These are phyloP conservation scores for Brassica nigra DNA, from an alignment of 345 rosid genomes.

Conservation along the genomic window DNA sequence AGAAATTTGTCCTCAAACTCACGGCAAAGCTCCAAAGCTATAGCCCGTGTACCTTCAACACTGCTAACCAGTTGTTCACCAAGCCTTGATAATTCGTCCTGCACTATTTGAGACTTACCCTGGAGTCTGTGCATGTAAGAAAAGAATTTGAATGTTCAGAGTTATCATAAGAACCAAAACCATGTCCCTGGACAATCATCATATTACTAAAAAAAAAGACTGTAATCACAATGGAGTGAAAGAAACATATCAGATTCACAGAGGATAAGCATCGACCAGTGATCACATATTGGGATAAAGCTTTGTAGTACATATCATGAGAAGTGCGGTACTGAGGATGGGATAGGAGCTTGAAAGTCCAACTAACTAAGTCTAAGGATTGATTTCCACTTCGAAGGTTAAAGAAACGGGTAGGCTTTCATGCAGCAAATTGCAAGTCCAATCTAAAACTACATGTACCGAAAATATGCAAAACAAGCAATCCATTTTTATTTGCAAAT, in stretches of 20 bases:
- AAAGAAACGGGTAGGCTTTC: conserved; percentile 10
- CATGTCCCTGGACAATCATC: conserved; percentile 16
- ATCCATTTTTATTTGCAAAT: conserved; percentile 13
- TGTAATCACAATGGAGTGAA: conserved; percentile 13
- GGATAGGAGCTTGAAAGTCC: background rate
- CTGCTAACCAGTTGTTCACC: conserved; percentile 85
- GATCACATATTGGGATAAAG: conserved; percentile 13
- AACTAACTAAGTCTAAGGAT: conserved; percentile 27
- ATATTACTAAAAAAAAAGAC: conserved; percentile 13
- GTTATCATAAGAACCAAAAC: conserved; percentile 15
- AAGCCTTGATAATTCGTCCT: conserved; percentile 82
- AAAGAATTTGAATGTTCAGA: conserved; percentile 59
- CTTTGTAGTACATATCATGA: conserved; percentile 6
- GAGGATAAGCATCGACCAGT: conserved; percentile 4
- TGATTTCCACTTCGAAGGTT: conserved; percentile 16
- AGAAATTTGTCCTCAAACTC: conserved; percentile 99
- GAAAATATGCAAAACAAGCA: conserved; percentile 5
- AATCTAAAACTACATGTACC: conserved; percentile 7
- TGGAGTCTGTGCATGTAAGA: conserved; percentile 80
- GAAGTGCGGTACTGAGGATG: conserved; percentile 6
- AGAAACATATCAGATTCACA: conserved; percentile 22
- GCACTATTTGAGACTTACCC: conserved; percentile 85
- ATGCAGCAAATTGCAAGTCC: conserved; percentile 4
- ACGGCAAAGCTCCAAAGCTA: conserved; percentile 98
- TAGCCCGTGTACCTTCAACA: conserved; percentile 93